Evolutionary conservation across 345 rosid species (phyloP).

Genomic region (Camelina laxa): DNA sequence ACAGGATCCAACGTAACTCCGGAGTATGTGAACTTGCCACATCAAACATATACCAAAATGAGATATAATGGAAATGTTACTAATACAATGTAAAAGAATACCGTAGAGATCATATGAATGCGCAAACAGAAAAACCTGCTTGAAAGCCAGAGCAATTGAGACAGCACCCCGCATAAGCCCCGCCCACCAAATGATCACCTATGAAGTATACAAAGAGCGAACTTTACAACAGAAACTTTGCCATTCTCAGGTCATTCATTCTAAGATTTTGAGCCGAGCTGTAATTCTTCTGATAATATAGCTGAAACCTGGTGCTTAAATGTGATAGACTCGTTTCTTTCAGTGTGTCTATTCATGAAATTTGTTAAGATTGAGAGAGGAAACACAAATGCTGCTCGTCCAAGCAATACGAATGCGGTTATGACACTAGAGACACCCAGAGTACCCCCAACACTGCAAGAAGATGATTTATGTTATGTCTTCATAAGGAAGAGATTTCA

Average conservation of each 20-base stretch:
- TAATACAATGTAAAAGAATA: neutral
- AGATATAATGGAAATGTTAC: conserved; percentile 20
- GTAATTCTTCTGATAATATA: conserved; percentile 6
- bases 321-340: conserved; percentile 54
- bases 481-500: conserved; percentile 13
- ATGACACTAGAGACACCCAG: conserved; percentile 56
- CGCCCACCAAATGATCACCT: conserved; percentile 97
- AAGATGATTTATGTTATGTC: neutral
- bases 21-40: conserved; percentile 67
- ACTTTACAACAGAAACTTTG: conserved; percentile 1
- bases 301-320: conserved; percentile 71
- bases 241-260: neutral
- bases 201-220: conserved; percentile 24
- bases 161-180: conserved; percentile 95
- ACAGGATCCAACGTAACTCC: conserved; percentile 73
- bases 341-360: conserved; percentile 55
- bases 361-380: conserved; percentile 75
- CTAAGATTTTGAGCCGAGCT: neutral
- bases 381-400: conserved; percentile 87
- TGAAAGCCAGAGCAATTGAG: conserved; percentile 89
- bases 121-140: conserved; percentile 61
- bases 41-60: conserved; percentile 28
- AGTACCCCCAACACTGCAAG: conserved; percentile 60
- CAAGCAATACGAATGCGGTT: conserved; percentile 60
- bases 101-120: neutral